Evolutionary conservation across 345 rosid species (phyloP).

Genomic region (Barbarea vulgaris): DNA sequence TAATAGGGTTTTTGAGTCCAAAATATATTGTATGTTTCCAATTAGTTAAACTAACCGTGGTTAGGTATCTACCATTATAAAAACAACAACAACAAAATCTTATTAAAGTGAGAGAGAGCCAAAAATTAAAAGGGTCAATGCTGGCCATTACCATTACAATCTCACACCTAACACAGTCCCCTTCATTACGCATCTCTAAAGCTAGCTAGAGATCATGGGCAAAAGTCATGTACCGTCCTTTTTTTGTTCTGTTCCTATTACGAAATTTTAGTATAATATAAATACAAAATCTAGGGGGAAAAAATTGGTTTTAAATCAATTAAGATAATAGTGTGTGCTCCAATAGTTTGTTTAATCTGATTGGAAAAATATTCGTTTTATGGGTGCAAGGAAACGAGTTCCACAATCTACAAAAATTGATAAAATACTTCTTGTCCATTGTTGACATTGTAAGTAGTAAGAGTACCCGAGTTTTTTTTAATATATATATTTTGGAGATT

Average conservation of each 20-base stretch:
- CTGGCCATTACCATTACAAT: slow-evolving; percentile 28
- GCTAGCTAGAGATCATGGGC: neutral
- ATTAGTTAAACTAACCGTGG: neutral
- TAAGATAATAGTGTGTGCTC: neutral
- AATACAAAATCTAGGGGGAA: neutral
- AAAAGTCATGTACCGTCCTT: neutral
- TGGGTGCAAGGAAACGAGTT: neutral
- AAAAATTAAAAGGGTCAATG: slow-evolving; percentile 23
- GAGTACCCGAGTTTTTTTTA: no score
- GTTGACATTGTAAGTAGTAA: no score
- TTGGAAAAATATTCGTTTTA: neutral
- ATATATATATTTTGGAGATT: no score
- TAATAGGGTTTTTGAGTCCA: neutral
- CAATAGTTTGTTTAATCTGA: neutral
- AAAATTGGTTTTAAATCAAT: neutral
- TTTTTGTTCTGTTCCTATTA: neutral
- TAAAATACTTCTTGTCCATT: no score
- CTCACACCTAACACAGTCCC: slow-evolving; percentile 20
- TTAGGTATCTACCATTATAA: neutral
- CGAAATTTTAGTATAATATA: neutral
- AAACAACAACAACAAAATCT: neutral
- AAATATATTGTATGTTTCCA: neutral
- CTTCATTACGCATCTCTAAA: slow-evolving; percentile 14
- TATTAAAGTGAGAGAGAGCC: slow-evolving; percentile 7
- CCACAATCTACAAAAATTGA: neutral